Evolutionary conservation across 2,329 filamentous ascomycete species (phyloP), one percentile per base, ranked within the genome.

Genomic region (Pyrenophora graminea): DNA sequence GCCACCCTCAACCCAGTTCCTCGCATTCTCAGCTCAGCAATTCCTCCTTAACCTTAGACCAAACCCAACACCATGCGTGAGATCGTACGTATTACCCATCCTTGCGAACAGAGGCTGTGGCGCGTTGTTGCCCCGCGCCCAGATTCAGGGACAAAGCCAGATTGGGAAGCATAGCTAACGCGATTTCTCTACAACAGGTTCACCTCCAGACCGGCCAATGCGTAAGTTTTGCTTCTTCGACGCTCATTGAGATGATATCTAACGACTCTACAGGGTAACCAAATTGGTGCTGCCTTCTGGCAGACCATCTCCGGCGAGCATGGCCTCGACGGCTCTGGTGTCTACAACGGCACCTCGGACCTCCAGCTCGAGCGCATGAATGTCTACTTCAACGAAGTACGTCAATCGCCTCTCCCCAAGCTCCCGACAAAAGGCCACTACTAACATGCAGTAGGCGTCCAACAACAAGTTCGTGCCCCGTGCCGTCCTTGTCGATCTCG

Each of bases 281-380:
- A 99, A 90, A 96, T 97, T 71, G 94, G 94, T 93, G 94, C 94
- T 84, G 94, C 94, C 81, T 99, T 99, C 86, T 99, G 94, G 88
- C 80, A 82, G 74, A 80, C 73, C 64, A 82, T 83, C 71, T 82
- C 80, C 59, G 80, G 81, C 71, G 81, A 83, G 85, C 94, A 99
- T 79, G 94, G 94, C 74, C 91, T 99, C 75, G 94, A 99, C 81
- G 91, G 89, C 81, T 90, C 90, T 79, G 93, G 93, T 81, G 88
- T 97, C 70, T 97, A 97, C 87, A 95, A 95, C 79, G 94, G 94
- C 76, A 92, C 90, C 69, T 97, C 93, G 38, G 94, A 97, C 80
- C 91, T 97, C 77, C 94, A 99, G 85, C 88, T 97, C 69, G 94
- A 99, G 89, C 92, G 94, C 74, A 96, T 99, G 92, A 99, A 92